phyloP scores from a whole-genome alignment of 2,329 filamentous ascomycete species.

The Arthrocladium fulminans region DNA sequence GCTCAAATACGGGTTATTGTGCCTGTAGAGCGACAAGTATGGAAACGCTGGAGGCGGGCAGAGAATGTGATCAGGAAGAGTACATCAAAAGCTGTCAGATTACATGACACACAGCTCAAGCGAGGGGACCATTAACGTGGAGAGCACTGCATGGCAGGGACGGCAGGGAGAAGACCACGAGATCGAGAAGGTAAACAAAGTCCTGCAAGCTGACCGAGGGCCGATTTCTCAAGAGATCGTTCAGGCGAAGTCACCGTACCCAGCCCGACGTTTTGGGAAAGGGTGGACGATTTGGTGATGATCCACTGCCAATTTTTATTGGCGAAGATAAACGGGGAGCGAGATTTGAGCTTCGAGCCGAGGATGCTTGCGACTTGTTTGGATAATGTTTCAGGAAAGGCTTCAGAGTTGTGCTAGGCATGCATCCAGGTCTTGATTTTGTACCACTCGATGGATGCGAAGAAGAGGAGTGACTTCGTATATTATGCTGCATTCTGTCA shows the following conservation, averaged over 20 bases:
- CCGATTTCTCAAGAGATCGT: no score
- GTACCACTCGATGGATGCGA: no score
- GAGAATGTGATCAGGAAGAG: slow-evolving; percentile 3
- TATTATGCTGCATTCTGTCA: no score
- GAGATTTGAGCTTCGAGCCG: neutral
- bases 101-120: neutral
- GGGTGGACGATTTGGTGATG: neutral
- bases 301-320: neutral
- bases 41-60: neutral
- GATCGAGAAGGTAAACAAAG: neutral
- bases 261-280: neutral
- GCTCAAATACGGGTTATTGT: no score
- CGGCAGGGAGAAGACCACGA: neutral
- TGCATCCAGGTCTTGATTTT: no score
- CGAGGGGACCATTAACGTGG: neutral
- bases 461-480: no score
- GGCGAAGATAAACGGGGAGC: neutral
- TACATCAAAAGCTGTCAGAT: slow-evolving; percentile 1
- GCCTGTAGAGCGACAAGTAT: neutral
- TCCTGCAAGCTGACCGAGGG: no score
- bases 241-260: no score
- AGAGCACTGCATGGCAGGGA: neutral
- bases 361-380: neutral
- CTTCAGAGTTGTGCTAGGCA: neutral
- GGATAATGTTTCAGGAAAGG: neutral